Percentiles rank a stretch among this genome's conserved stretches.
These are phyloP conservation scores for Camelina sativa DNA, from an alignment of 345 rosid species.

Conservation along the genomic window DNA sequence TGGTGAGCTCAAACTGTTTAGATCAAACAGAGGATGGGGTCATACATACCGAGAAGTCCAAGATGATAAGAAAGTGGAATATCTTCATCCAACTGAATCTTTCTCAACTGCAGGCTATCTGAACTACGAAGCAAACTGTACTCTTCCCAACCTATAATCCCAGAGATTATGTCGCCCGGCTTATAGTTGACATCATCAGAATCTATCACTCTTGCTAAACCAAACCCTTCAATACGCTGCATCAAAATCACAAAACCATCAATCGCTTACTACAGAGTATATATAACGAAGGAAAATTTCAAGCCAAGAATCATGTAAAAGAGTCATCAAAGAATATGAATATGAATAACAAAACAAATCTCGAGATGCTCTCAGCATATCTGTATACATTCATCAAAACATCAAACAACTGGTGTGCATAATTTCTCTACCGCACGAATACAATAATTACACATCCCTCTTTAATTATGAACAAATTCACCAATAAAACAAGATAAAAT, in stretches of 20 bases:
- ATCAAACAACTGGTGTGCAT: not conserved
- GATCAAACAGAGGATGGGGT: not conserved
- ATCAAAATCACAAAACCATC: constrained; percentile 24
- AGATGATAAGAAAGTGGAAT: constrained; percentile 72
- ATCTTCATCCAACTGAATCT: constrained; percentile 49
- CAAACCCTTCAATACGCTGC: constrained; percentile 76
- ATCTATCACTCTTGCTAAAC: constrained; percentile 66
- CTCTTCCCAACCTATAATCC: constrained; percentile 80
- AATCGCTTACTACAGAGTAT: not conserved
- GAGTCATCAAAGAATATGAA: not conserved
- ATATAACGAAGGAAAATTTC: not conserved
- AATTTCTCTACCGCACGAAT: not conserved
- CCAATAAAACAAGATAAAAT: not conserved
- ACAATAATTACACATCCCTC: not conserved
- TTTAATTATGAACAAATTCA: not conserved
- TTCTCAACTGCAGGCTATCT: constrained; percentile 47
- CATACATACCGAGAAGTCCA: constrained; percentile 76
- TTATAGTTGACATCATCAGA: constrained; percentile 60
- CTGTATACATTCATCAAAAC: not conserved
- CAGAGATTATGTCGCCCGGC: constrained; percentile 63
- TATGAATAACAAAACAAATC: not conserved
- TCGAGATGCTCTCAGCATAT: not conserved
- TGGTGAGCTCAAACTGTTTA: not conserved
- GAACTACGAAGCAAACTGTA: constrained; percentile 58
- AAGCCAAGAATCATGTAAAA: not conserved